Base-by-base conservation (phyloP, 805 yeast genomes). In the Scheffersomyces spartinae region DNA sequence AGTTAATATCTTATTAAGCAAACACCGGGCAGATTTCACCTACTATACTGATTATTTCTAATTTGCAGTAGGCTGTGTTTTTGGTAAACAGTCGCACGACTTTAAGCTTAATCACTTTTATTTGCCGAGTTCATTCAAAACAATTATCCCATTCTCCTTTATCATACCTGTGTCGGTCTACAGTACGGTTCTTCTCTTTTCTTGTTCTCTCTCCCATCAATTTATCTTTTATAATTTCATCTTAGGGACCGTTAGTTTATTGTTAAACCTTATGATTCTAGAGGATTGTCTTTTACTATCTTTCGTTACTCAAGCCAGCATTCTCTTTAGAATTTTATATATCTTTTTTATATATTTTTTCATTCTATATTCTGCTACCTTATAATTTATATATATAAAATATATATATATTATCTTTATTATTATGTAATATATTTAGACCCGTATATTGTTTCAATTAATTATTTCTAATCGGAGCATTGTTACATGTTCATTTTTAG, bases 261-360 rank as follows among this genome's bases (percentile, higher is more conserved):
- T 25, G 25, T 39, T 27, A 36, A 33, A 35, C 39, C 40, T 39
- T 32, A 39, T 35, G 38, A 26, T 28, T 36, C 30, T 31, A 32
- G 35, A 33, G 41, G 34, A 36, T 31, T 26, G 33, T 36, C 23
- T 40, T 31, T 19, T 21, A 34, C 31, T 27, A 31, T 36, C 35
- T 33, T 32, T 32, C 43, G 40, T 39, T 40, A 40, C 45, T 40
- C 42, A 39, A 39, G 45, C 36, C 34, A 40, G 42, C 45, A 40
- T 41, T 40, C 36, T 36, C 38, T 33, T 17, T 25, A 19, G 23
- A 26, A 26, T 29, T 20, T 13, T 18, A 14, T 17, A 27, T 15
- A 10, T 8, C 9, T 6, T n/a, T 14, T 15, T 7, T 7, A 7
- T 14, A 7, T 27, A 27, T 29, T 26, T 23, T 21, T 26, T 33